Evolutionary conservation across 192 early-diverging fungal genomes (phyloP).

Genomic region (Chytriomyces confervae): DNA sequence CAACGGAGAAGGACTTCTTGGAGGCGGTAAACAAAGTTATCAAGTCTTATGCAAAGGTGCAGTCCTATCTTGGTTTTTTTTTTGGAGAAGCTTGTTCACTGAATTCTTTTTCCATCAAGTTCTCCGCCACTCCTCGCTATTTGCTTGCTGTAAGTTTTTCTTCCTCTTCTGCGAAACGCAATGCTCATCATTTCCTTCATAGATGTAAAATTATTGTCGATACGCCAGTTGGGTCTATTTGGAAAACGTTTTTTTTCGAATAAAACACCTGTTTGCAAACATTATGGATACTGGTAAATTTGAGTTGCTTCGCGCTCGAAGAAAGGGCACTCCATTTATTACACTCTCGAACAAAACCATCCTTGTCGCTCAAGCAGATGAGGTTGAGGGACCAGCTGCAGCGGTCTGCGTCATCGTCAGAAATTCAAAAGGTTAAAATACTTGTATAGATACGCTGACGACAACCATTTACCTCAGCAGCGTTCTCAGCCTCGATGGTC

Average conservation of each 20-base stretch:
- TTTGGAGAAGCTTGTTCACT: not conserved
- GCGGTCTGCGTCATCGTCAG: too few species aligned
- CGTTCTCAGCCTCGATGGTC: slow-evolving; percentile 38
- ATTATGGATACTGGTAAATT: too few species aligned
- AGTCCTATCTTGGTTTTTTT: slow-evolving; percentile 22
- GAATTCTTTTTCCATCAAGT: slow-evolving; percentile 42
- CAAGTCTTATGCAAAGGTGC: slow-evolving; percentile 81
- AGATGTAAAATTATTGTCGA: slow-evolving; percentile 13
- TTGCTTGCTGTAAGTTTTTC: slow-evolving; percentile 47
- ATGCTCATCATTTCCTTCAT: not conserved
- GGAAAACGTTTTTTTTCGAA: too few species aligned
- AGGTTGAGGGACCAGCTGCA: too few species aligned
- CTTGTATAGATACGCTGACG: too few species aligned
- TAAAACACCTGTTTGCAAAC: too few species aligned
- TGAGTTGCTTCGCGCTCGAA: too few species aligned
- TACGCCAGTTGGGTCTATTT: not conserved
- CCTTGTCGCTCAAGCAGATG: too few species aligned
- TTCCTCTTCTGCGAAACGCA: not conserved
- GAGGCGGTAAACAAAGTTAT: slow-evolving; percentile 99
- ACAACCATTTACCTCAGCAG: slow-evolving; percentile 15
- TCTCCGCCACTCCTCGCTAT: slow-evolving; percentile 96
- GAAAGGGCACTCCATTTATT: too few species aligned
- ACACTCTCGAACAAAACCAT: too few species aligned
- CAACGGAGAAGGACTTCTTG: slow-evolving; percentile 99
- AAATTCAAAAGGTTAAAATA: too few species aligned